A percentile compares a stretch with the other conserved stretches of the same genome.
These are phyloP conservation scores for Pterulicium gracile DNA, from an alignment of 1,284 basidiomycete genomes.

Conservation along the genomic window DNA sequence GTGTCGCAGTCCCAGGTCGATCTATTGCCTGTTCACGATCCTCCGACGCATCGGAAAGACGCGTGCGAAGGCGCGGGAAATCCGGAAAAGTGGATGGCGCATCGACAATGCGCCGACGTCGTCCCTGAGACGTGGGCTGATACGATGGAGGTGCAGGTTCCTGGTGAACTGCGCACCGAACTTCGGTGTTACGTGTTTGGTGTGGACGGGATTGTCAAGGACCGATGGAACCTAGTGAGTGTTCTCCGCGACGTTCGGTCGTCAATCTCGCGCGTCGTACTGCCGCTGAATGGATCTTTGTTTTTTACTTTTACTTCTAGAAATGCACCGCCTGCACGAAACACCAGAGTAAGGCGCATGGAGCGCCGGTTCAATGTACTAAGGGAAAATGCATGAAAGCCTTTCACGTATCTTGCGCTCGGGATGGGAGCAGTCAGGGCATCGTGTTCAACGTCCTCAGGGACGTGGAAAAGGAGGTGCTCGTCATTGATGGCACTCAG, in stretches of 20 bases:
- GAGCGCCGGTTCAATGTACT: conserved; percentile 90
- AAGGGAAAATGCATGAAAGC: conserved; percentile 90
- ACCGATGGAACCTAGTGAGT: conserved; percentile 82
- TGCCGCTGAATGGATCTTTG: conserved; percentile 4
- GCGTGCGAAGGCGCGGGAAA: conserved; percentile 31
- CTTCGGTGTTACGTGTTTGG: conserved; percentile 76
- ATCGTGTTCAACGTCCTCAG: conserved; percentile 52
- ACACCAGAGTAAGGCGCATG: conserved; percentile 56
- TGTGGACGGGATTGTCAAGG: conserved; percentile 77
- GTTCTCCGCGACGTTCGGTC: conserved; percentile 2
- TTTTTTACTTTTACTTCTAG: conserved; percentile 27
- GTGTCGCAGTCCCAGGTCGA: conserved; percentile 45
- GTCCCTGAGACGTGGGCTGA: conserved; percentile 85
- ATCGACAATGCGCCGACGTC: conserved; percentile 66
- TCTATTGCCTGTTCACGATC: conserved; percentile 61
- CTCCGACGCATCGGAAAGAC: conserved; percentile 43
- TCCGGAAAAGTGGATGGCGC: conserved; percentile 52
- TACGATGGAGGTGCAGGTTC: conserved; percentile 27
- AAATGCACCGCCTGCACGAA: conserved; percentile 83
- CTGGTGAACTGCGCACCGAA: conserved; percentile 23
- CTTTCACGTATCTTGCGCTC: conserved; percentile 89
- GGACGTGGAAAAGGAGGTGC: conserved; percentile 70
- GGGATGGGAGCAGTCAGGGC: conserved; percentile 37
- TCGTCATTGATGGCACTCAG: conserved; percentile 33
- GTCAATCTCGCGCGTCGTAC: no score